Percentiles rank a stretch among this genome's conserved stretches.
Conservation (phyloP, 164 flowering plant genomes). For the Sedum album region DNA sequence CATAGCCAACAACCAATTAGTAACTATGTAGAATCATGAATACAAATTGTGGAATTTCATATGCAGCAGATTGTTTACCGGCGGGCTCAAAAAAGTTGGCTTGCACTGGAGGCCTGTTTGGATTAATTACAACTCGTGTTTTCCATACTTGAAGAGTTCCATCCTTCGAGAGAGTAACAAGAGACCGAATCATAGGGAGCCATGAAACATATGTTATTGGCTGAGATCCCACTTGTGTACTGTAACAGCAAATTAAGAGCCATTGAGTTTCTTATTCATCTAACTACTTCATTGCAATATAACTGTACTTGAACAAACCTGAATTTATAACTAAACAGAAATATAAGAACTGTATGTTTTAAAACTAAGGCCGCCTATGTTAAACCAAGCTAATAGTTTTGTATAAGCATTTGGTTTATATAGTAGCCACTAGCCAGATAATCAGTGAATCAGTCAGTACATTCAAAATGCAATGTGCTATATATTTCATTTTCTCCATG, state of each 20-base stretch:
- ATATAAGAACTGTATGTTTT: neutral
- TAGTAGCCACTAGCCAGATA: neutral
- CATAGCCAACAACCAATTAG: no score
- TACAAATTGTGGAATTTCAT: neutral
- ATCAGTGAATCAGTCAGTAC: no score
- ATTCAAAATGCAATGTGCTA: no score
- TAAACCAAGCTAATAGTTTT: neutral
- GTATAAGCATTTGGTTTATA: neutral
- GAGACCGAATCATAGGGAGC: slow-evolving; percentile 65
- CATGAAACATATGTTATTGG: slow-evolving; percentile 79
- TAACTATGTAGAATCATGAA: neutral
- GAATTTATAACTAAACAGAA: no score
- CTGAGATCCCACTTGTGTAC: slow-evolving; percentile 91
- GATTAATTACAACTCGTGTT: slow-evolving; percentile 66
- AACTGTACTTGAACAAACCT: no score
- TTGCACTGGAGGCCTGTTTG: slow-evolving; percentile 80
- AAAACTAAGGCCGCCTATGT: neutral
- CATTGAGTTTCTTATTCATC: neutral
- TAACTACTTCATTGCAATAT: neutral
- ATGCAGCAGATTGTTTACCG: slow-evolving; percentile 38
- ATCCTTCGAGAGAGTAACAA: slow-evolving; percentile 85
- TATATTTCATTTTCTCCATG: no score
- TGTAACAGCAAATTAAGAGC: slow-evolving; percentile 24
- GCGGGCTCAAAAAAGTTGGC: slow-evolving; percentile 94
- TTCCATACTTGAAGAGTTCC: slow-evolving; percentile 95